These are phyloP conservation scores for Aspergillus quadrilineatus DNA, from an alignment of 2,329 filamentous ascomycete species.

Conservation along the genomic window DNA sequence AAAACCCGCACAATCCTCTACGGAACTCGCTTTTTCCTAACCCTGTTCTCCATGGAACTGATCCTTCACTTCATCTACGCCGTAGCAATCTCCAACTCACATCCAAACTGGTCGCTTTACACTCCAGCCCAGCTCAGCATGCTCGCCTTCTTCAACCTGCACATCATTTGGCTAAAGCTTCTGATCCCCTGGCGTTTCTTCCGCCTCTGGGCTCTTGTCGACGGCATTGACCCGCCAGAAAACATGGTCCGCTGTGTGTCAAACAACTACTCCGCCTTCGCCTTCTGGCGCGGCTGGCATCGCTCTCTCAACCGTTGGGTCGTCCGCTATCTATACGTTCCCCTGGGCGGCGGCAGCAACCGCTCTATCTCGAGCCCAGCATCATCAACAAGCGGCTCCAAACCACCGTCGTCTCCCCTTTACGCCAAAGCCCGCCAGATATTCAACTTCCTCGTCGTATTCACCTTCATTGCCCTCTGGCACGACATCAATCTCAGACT, in stretches of 20 bases:
- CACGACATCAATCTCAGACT: slow-evolving; percentile 92
- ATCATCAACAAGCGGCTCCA: slow-evolving; percentile 9
- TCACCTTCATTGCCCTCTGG: slow-evolving; percentile 97
- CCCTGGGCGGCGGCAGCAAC: slow-evolving; percentile 69
- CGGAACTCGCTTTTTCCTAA: slow-evolving; percentile 74
- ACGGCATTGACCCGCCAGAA: slow-evolving; percentile 91
- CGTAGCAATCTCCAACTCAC: slow-evolving; percentile 81
- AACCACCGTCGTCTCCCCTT: slow-evolving; percentile 27
- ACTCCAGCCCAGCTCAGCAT: slow-evolving; percentile 83
- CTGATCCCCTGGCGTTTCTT: slow-evolving; percentile 98
- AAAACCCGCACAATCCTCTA: slow-evolving; percentile 72
- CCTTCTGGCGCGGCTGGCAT: slow-evolving; percentile 97
- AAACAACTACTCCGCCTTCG: slow-evolving; percentile 85
- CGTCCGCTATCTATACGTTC: slow-evolving; percentile 89
- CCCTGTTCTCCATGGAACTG: slow-evolving; percentile 84
- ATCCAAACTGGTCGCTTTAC: slow-evolving; percentile 78
- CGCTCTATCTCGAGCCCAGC: not conserved
- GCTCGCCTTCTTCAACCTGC: slow-evolving; percentile 92
- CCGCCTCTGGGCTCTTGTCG: slow-evolving; percentile 88
- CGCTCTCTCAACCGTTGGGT: slow-evolving; percentile 93
- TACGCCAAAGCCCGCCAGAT: slow-evolving; percentile 59
- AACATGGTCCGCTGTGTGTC: slow-evolving; percentile 98
- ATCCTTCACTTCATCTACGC: slow-evolving; percentile 91
- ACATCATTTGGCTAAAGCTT: slow-evolving; percentile 97
- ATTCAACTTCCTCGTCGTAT: slow-evolving; percentile 77